Percentiles rank a stretch among this genome's conserved stretches.
Conservation (phyloP, 163 green algal genomes). For the Chlorella variabilis region DNA sequence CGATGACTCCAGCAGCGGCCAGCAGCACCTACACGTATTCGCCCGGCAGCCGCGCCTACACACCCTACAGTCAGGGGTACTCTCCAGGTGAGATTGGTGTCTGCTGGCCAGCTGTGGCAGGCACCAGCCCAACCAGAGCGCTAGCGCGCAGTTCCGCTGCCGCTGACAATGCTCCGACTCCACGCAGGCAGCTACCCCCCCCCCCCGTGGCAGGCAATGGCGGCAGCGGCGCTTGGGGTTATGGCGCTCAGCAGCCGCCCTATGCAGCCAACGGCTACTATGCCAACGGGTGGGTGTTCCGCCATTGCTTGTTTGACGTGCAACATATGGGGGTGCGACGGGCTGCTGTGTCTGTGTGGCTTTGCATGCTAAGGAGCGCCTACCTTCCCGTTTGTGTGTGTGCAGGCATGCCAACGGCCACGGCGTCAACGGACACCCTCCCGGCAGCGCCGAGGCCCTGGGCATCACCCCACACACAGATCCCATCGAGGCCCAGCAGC, state of each 20-base stretch:
- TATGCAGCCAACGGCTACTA: background rate
- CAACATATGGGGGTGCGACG: no score
- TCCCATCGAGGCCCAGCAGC: conserved; percentile 13
- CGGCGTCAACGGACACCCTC: background rate
- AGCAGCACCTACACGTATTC: conserved; percentile 26
- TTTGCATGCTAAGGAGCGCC: no score
- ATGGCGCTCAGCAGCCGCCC: no score
- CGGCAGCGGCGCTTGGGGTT: conserved; percentile 6
- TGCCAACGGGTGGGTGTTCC: background rate
- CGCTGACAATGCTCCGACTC: background rate
- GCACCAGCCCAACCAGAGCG: background rate
- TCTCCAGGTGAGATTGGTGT: background rate
- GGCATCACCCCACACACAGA: background rate
- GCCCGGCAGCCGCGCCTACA: background rate
- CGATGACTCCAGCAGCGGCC: background rate
- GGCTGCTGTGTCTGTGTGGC: no score
- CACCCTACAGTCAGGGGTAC: background rate
- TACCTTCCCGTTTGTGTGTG: background rate
- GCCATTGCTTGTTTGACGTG: background rate
- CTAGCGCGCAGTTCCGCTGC: background rate
- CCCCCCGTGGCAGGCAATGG: background rate
- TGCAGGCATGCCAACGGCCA: background rate
- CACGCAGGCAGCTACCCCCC: conserved; percentile 7
- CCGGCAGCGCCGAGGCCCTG: background rate
- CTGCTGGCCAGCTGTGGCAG: background rate